These are phyloP conservation scores for Acanthochlamys bracteata DNA, from an alignment of 106 monocot species.

Conservation along the genomic window DNA sequence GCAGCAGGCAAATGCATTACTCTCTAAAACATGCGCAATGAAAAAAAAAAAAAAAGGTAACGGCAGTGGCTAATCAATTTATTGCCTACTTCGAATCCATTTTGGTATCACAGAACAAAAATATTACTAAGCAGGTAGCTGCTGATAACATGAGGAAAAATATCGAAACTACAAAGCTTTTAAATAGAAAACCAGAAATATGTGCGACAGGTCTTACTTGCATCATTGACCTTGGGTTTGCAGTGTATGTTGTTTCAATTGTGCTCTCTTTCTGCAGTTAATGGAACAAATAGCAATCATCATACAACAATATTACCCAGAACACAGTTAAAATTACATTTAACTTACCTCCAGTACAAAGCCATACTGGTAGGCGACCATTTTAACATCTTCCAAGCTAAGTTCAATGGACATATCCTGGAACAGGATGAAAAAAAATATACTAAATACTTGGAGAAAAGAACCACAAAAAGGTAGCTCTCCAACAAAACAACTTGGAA, in stretches of 20 bases:
- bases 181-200: too few species aligned
- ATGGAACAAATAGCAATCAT: constrained; percentile 9
- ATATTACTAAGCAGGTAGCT: too few species aligned
- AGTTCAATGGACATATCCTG: constrained; percentile 96
- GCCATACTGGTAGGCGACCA: constrained; percentile 59
- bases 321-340: neutral
- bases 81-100: too few species aligned
- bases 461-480: neutral
- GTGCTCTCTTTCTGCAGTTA: constrained; percentile 61
- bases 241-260: constrained; percentile 80
- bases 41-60: too few species aligned
- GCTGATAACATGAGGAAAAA: too few species aligned
- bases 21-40: too few species aligned
- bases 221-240: constrained; percentile 90
- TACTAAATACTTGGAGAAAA: neutral
- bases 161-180: too few species aligned
- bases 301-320: neutral
- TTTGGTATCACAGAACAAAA: too few species aligned
- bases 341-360: constrained; percentile 85
- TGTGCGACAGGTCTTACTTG: too few species aligned
- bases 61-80: too few species aligned
- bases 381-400: constrained; percentile 93
- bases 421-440: neutral
- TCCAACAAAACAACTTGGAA: neutral
- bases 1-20: too few species aligned